Conservation (phyloP, 768 basidiomycete genomes). For the Gloeopeniophorella convolvens region DNA sequence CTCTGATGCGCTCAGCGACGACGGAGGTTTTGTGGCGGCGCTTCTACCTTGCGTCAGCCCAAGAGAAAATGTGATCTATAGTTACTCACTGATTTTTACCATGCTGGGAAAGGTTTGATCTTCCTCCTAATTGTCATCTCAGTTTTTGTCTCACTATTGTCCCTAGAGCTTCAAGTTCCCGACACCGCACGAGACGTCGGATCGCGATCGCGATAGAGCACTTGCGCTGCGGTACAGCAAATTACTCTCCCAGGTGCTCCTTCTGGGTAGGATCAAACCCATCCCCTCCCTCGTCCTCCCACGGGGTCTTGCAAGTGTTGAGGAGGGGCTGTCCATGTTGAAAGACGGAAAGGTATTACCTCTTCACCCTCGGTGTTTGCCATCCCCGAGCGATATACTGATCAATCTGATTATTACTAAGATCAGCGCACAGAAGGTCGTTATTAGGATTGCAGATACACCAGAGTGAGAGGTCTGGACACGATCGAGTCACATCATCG, state of each 20-base stretch:
- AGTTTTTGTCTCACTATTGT: neutral
- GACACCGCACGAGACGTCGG: neutral
- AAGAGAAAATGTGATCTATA: neutral
- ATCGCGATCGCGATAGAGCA: neutral
- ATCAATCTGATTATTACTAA: neutral
- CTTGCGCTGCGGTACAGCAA: neutral
- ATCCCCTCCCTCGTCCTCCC: neutral
- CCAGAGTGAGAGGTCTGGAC: too few species aligned
- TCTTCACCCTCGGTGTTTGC: neutral
- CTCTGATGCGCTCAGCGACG: neutral
- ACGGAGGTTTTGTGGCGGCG: neutral
- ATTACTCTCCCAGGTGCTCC: neutral
- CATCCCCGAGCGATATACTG: too few species aligned
- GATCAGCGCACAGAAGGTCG: slow-evolving; percentile 4
- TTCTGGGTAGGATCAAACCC: neutral
- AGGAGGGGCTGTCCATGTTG: neutral
- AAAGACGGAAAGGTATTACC: neutral
- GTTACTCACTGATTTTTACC: neutral
- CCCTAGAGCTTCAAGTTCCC: neutral
- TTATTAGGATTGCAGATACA: slow-evolving; percentile 7
- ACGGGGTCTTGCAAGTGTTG: neutral
- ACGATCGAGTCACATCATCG: too few species aligned
- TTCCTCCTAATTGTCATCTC: neutral
- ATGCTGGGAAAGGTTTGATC: neutral
- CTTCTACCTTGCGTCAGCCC: neutral